phyloP scores from a whole-genome alignment of 2,329 filamentous ascomycete genomes.

The Paracoccidioides lutzii region DNA sequence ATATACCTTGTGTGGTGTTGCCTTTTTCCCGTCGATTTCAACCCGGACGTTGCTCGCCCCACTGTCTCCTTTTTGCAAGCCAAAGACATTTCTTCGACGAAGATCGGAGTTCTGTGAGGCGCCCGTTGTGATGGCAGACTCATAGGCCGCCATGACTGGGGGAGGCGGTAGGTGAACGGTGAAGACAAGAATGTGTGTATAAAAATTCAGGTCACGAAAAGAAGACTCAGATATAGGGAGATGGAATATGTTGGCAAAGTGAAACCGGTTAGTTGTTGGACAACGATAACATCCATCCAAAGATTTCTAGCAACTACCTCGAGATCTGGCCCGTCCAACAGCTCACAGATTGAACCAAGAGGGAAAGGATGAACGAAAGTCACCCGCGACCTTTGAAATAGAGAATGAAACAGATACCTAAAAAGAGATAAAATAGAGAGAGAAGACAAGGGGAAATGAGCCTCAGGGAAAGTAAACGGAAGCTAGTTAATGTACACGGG shows the following conservation, averaged over 20 bases:
- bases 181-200: not conserved
- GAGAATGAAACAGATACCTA: constrained; percentile 1
- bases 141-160: constrained; percentile 20
- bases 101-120: constrained; percentile 24
- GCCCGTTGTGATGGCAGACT: constrained; percentile 24
- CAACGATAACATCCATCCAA: not conserved
- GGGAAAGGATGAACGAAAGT: not conserved
- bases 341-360: not conserved
- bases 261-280: not conserved
- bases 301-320: not conserved
- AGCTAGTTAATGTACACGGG: not conserved
- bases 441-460: not conserved
- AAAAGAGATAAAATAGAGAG: not conserved
- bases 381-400: constrained; percentile 1
- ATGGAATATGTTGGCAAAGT: not conserved
- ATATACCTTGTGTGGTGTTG: not conserved
- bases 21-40: not conserved
- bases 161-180: not conserved
- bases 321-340: not conserved
- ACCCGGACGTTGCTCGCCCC: not conserved
- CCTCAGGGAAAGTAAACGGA: not conserved
- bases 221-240: not conserved
- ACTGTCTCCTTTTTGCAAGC: constrained; percentile 1
- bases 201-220: not conserved
- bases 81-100: constrained; percentile 31